phyloP scores from a whole-genome alignment of 2,329 filamentous ascomycete genomes.

The Rhynchosporium secalis region DNA sequence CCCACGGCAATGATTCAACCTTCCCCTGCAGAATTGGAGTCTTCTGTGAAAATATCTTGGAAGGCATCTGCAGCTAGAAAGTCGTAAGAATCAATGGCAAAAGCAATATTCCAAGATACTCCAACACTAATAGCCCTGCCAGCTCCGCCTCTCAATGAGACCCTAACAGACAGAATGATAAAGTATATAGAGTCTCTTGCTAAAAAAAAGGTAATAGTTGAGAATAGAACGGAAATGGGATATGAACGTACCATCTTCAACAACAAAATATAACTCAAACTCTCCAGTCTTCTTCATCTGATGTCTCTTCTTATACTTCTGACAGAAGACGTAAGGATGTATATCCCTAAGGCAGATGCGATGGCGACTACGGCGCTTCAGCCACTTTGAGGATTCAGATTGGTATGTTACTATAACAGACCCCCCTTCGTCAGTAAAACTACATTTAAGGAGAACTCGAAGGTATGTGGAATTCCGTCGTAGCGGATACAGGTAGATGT shows the following conservation, averaged over 20 bases:
- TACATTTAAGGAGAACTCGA: no score
- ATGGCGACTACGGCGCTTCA: constrained; percentile 49
- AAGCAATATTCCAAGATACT: no score
- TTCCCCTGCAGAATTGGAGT: constrained; percentile 6
- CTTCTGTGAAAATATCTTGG: constrained; percentile 27
- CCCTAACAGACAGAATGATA: no score
- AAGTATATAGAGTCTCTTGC: no score
- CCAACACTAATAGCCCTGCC: no score
- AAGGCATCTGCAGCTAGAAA: constrained; percentile 31
- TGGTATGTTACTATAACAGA: constrained; percentile 53
- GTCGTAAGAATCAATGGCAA: no score
- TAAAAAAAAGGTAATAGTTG: background rate
- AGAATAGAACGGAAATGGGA: background rate
- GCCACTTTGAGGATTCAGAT: constrained; percentile 50
- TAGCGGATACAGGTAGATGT: no score
- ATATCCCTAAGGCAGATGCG: constrained; percentile 55
- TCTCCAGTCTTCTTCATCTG: constrained; percentile 45
- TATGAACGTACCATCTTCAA: constrained; percentile 31
- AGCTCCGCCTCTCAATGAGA: no score
- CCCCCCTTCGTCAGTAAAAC: background rate
- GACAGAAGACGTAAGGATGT: constrained; percentile 59
- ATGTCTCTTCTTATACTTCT: constrained; percentile 55
- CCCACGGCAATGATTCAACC: constrained; percentile 1
- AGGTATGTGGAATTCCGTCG: no score
- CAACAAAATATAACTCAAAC: constrained; percentile 39